These are phyloP conservation scores for Lumnitzera littorea DNA, from an alignment of 345 rosid genomes.

Conservation along the genomic window DNA sequence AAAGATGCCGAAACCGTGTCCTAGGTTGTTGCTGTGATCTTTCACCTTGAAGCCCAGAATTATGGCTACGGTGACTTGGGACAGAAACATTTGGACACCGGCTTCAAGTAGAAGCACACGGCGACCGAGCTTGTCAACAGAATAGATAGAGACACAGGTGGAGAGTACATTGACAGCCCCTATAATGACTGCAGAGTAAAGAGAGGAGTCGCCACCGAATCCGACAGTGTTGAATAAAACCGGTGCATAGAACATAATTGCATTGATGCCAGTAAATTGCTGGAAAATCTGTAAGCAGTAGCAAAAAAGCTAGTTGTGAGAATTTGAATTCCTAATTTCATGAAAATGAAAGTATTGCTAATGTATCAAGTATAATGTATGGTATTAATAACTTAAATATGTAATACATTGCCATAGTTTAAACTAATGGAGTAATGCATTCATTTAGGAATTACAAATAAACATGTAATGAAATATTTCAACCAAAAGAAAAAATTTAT, in stretches of 20 bases:
- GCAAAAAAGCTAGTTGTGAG: not conserved
- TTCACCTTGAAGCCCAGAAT: conserved; percentile 72
- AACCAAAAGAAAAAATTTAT: no score
- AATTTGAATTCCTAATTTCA: not conserved
- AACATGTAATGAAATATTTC: no score
- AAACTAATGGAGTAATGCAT: no score
- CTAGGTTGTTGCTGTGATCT: conserved; percentile 50
- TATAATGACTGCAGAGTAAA: conserved; percentile 85
- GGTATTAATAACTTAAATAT: no score
- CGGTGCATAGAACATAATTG: conserved; percentile 97
- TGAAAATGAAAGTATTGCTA: no score
- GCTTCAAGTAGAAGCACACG: conserved; percentile 72
- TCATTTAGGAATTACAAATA: no score
- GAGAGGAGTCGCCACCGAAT: conserved; percentile 65
- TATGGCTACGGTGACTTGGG: conserved; percentile 64
- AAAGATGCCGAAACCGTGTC: conserved; percentile 33
- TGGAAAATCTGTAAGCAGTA: conserved; percentile 59
- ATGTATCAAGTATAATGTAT: no score
- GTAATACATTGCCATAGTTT: no score
- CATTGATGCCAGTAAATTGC: conserved; percentile 91
- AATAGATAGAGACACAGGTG: conserved; percentile 74
- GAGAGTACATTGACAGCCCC: conserved; percentile 90
- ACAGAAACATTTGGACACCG: conserved; percentile 80
- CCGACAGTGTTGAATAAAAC: conserved; percentile 83
- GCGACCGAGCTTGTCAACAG: conserved; percentile 83